phyloP scores from a whole-genome alignment of 768 basidiomycete species.

The Leucocoprinus sp. region DNA sequence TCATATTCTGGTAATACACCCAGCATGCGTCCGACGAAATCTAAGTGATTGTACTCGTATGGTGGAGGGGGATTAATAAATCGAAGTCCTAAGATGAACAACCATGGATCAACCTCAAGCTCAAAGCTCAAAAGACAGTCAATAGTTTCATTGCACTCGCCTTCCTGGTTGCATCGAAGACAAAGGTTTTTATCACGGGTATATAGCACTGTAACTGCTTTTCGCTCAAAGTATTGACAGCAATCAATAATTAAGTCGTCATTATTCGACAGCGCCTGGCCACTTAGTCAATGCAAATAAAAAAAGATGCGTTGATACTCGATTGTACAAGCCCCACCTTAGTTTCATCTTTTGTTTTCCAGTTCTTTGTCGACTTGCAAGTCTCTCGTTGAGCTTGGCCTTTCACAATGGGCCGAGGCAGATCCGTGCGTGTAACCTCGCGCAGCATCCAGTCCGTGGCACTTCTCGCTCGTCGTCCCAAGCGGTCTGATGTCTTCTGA shows the following conservation, averaged over 20 bases:
- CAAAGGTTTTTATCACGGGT: conserved; percentile 65
- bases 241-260: conserved; percentile 74
- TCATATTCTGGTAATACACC: conserved; percentile 7
- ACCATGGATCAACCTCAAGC: not conserved
- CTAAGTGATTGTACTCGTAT: conserved; percentile 38
- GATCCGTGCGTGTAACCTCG: conserved; percentile 43
- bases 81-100: conserved; percentile 23
- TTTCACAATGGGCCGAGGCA: conserved; percentile 26
- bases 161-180: conserved; percentile 28
- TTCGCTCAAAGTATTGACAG: conserved; percentile 48
- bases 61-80: conserved; percentile 28
- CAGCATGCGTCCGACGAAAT: conserved; percentile 35
- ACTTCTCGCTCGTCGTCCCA: conserved; percentile 59
- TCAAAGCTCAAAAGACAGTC: not conserved
- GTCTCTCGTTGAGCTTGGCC: conserved; percentile 61
- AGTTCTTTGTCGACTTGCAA: conserved; percentile 49
- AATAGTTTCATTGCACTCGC: conserved; percentile 18
- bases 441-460: conserved; percentile 63
- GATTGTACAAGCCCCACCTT: conserved; percentile 29
- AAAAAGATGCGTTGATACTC: not conserved
- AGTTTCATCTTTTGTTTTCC: conserved; percentile 41
- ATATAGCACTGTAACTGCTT: conserved; percentile 46
- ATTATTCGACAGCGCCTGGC: not conserved
- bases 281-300: not conserved
- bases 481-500: conserved; percentile 36